A percentile compares a stretch with the other conserved stretches of the same genome.
These are phyloP conservation scores for Serpula lacrymans DNA, from an alignment of 768 basidiomycete species.

Conservation along the genomic window DNA sequence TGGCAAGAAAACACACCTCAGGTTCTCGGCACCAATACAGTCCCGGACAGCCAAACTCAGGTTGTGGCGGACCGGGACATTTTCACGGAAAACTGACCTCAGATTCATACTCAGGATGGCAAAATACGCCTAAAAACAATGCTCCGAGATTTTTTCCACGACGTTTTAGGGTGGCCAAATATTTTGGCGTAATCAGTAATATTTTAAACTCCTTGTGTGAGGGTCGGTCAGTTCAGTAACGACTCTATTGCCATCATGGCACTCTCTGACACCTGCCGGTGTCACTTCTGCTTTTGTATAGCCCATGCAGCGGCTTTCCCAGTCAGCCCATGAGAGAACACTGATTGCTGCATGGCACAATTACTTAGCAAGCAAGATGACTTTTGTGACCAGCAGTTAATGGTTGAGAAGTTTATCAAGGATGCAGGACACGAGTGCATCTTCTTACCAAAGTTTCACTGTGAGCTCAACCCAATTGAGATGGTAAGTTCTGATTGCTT, in stretches of 20 bases:
- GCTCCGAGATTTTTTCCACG: background rate
- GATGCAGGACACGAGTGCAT: slow-evolving; percentile 22
- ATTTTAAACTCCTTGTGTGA: too few species aligned
- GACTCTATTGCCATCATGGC: slow-evolving; percentile 32
- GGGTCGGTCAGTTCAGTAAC: slow-evolving; percentile 23
- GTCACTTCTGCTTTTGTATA: slow-evolving; percentile 33
- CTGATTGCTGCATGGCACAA: slow-evolving; percentile 22
- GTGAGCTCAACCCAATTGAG: slow-evolving; percentile 30
- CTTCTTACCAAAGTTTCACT: slow-evolving; percentile 36
- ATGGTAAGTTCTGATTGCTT: slow-evolving; percentile 26
- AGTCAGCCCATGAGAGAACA: slow-evolving; percentile 16
- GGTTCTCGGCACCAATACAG: too few species aligned
- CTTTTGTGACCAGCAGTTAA: slow-evolving; percentile 18
- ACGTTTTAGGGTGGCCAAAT: background rate
- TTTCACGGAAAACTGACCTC: background rate
- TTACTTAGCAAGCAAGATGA: slow-evolving; percentile 28
- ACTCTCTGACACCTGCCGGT: slow-evolving; percentile 22
- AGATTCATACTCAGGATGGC: background rate
- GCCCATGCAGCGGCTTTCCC: slow-evolving; percentile 37
- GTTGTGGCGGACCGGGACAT: too few species aligned
- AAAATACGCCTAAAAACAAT: slow-evolving; percentile 2
- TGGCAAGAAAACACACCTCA: too few species aligned
- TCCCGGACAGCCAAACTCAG: too few species aligned
- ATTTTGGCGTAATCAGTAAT: slow-evolving; percentile 89
- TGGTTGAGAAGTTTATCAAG: slow-evolving; percentile 19